Percentiles rank a stretch among this genome's conserved stretches.
phyloP scores from a whole-genome alignment of 352 stramenopile genomes.

The Globisporangium uncinulatum region DNA sequence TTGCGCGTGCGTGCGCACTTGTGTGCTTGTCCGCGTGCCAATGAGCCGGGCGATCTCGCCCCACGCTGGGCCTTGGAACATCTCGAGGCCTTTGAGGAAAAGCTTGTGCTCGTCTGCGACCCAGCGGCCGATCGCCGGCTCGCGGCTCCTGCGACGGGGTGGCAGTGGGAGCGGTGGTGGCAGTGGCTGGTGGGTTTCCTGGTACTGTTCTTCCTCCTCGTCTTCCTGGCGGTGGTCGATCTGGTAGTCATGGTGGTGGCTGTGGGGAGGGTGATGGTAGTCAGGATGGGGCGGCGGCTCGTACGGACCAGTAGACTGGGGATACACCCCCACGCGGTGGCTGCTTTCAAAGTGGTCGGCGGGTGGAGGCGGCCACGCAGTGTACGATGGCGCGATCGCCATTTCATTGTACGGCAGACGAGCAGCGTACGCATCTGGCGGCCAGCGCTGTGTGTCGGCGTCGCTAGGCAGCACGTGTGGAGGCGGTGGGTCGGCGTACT shows the following conservation, averaged over 20 bases:
- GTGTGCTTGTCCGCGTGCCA: slow-evolving; percentile 74
- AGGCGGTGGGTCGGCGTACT: neutral
- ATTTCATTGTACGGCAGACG: neutral
- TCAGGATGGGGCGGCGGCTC: neutral
- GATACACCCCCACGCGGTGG: neutral
- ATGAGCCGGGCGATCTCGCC: slow-evolving; percentile 82
- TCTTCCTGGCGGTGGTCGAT: neutral
- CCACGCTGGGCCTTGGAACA: slow-evolving; percentile 75
- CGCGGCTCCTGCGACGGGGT: slow-evolving; percentile 26
- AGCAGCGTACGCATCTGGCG: neutral
- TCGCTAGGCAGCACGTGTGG: no score
- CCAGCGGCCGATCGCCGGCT: slow-evolving; percentile 73
- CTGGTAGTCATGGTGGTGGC: neutral
- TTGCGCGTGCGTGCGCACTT: slow-evolving; percentile 83
- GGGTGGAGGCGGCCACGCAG: neutral
- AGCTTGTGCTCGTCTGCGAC: slow-evolving; percentile 66
- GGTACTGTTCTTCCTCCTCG: neutral
- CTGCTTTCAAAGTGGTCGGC: neutral
- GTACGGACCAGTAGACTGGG: no score
- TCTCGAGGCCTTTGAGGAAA: slow-evolving; percentile 77
- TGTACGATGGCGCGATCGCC: neutral
- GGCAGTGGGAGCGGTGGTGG: slow-evolving; percentile 10
- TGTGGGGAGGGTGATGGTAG: neutral
- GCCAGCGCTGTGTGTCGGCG: no score
- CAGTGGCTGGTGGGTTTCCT: neutral